phyloP scores from a whole-genome alignment of 2,329 filamentous ascomycete genomes.

The Fusarium illudens region DNA sequence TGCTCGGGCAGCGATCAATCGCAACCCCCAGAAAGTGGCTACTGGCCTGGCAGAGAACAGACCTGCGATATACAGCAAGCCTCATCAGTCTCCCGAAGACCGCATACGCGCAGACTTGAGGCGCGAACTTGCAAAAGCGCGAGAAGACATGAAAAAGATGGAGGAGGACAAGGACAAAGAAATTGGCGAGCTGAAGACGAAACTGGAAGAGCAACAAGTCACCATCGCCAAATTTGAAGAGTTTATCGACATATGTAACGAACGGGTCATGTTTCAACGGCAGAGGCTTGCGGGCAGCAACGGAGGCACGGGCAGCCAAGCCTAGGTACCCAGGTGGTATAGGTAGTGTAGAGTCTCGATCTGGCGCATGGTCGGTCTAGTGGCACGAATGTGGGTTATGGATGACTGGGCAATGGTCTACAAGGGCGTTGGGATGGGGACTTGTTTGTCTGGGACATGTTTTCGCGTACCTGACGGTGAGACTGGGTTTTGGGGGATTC shows the following conservation, averaged over 20 bases:
- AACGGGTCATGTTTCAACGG: slow-evolving; percentile 70
- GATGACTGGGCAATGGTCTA: slow-evolving; percentile 23
- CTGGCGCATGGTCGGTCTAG: slow-evolving; percentile 28
- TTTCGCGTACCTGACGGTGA: slow-evolving; percentile 16
- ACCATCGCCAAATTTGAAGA: slow-evolving; percentile 72
- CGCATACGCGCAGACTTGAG: slow-evolving; percentile 69
- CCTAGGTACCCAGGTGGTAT: slow-evolving; percentile 24
- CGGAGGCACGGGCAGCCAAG: slow-evolving; percentile 40
- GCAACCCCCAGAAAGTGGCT: slow-evolving; percentile 70
- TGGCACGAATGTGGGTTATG: slow-evolving; percentile 13
- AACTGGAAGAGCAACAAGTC: slow-evolving; percentile 70
- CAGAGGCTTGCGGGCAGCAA: slow-evolving; percentile 57
- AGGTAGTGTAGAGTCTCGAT: slow-evolving; percentile 19
- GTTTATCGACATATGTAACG: slow-evolving; percentile 75
- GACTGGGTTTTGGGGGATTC: slow-evolving; percentile 18
- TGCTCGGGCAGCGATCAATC: slow-evolving; percentile 71
- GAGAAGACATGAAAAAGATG: slow-evolving; percentile 64
- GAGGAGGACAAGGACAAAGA: slow-evolving; percentile 66
- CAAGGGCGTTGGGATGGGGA: slow-evolving; percentile 34
- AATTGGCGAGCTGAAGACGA: slow-evolving; percentile 65
- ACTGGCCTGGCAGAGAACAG: slow-evolving; percentile 67
- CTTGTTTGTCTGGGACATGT: slow-evolving; percentile 5
- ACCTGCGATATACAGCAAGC: slow-evolving; percentile 73
- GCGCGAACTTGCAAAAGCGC: slow-evolving; percentile 66
- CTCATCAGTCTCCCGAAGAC: slow-evolving; percentile 69